These are phyloP conservation scores for Biscogniauxia mediterranea DNA, from an alignment of 2,329 filamentous ascomycete species.

Conservation along the genomic window DNA sequence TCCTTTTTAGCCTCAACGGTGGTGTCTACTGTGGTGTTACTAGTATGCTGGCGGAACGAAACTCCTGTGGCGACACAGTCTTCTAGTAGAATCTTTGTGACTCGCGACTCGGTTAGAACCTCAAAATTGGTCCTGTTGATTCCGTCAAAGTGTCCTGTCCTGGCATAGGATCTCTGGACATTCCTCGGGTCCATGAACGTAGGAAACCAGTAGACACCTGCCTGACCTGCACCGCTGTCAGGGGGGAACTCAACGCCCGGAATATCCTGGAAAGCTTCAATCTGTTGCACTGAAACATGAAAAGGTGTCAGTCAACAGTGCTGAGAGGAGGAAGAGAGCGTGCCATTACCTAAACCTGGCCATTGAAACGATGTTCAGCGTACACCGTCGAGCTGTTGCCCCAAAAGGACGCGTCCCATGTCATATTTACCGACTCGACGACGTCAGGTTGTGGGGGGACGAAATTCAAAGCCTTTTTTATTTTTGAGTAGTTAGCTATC, in stretches of 20 bases:
- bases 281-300: slow-evolving; percentile 23
- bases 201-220: slow-evolving; percentile 43
- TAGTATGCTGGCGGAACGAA: slow-evolving; percentile 23
- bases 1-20: slow-evolving; percentile 36
- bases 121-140: slow-evolving; percentile 33
- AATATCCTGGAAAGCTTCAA: slow-evolving; percentile 38
- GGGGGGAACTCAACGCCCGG: slow-evolving; percentile 37
- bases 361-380: slow-evolving; percentile 37
- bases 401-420: slow-evolving; percentile 37
- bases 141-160: slow-evolving; percentile 36
- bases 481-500: neutral
- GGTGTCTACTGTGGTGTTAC: slow-evolving; percentile 17
- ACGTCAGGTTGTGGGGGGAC: slow-evolving; percentile 23
- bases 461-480: slow-evolving; percentile 17
- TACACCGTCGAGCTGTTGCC: slow-evolving; percentile 37
- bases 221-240: slow-evolving; percentile 39
- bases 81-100: slow-evolving; percentile 30
- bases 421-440: slow-evolving; percentile 30
- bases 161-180: slow-evolving; percentile 38
- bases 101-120: slow-evolving; percentile 31
- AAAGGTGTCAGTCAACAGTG: too few species aligned
- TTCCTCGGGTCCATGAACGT: slow-evolving; percentile 39
- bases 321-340: too few species aligned
- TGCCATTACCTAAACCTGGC: slow-evolving; percentile 27
- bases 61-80: slow-evolving; percentile 31